Evolutionary conservation across 192 early-diverging fungal genomes (phyloP).

Genomic region (Umbelopsis vinacea): DNA sequence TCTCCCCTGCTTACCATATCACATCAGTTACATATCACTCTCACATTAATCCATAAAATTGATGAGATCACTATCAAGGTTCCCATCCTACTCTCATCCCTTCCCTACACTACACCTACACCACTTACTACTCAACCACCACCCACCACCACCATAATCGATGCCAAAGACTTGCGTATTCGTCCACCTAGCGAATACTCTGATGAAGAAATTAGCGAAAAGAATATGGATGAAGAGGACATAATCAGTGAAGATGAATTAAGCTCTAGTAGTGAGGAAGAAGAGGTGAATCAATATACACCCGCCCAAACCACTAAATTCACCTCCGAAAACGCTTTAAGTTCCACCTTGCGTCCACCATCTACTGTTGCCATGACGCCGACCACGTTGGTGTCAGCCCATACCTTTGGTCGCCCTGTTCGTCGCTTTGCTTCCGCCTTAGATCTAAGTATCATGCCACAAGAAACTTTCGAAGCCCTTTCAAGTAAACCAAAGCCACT

Average conservation of each 20-base stretch:
- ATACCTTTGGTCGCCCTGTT: not conserved
- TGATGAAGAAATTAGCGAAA: slow-evolving; percentile 4
- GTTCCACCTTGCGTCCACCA: slow-evolving; percentile 7
- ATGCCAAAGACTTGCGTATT: not conserved
- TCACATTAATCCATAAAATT: slow-evolving; percentile 32
- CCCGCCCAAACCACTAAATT: not conserved
- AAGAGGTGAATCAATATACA: not conserved
- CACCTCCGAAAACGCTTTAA: not conserved
- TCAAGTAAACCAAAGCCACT: not conserved
- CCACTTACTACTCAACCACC: not conserved
- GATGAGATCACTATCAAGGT: slow-evolving; percentile 36
- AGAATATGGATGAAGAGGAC: not conserved
- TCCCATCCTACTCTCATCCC: slow-evolving; percentile 35
- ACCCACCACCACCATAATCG: not conserved
- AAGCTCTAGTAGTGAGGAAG: not conserved
- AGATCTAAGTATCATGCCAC: slow-evolving; percentile 26
- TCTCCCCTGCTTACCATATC: slow-evolving; percentile 36
- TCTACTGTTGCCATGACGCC: not conserved
- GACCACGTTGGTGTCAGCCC: not conserved
- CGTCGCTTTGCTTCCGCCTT: slow-evolving; percentile 28
- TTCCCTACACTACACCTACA: slow-evolving; percentile 3
- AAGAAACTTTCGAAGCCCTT: not conserved
- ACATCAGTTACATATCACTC: slow-evolving; percentile 35
- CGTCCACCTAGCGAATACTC: not conserved
- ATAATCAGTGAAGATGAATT: not conserved